Evolutionary conservation across 2,329 filamentous ascomycete genomes (phyloP), one percentile per base, ranked within the genome.

Genomic region (Pseudocercospora macadamiae): DNA sequence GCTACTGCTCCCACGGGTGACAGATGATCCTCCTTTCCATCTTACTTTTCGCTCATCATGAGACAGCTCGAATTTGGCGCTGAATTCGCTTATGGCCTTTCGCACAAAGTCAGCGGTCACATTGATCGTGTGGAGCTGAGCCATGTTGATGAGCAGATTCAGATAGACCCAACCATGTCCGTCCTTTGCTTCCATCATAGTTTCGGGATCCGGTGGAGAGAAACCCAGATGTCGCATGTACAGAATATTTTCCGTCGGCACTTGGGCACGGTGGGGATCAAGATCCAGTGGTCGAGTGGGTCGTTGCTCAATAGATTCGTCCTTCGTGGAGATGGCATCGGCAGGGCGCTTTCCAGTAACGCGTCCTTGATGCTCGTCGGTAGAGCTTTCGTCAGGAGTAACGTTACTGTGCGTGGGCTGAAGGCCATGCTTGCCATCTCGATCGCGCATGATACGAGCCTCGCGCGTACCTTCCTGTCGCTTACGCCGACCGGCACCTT

Each of bases 161-260:
- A 95, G 76, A 66, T 93, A 93, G 0, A 93, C 86, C 90, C 90
- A 95, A 3, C 89, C 89, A 23, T 91, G 86, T 55, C 88, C 86
- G 0, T 86, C 81, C 12, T 82, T 80, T 9, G 86, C 83, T 52
- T 86, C 80, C 1, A 77, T 68, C 16, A 75, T 77, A 14, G 78
- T 76, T 2, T 77, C 75, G 8, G 76, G 76, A 48, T 88, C 80
- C 0, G 86, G 85, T 0, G 86, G 85, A 0, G 84, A 80, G 63
- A 91, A 80, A 9, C 89, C 89, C 10, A 93, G 77, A 72, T 91
- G 89, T 5, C 87, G 85, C 64, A 92, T 89, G 69, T 92, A 93
- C 6, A 89, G 82, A 74, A 95, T 86, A 62, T 95, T 96, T 1
- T 95, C 90, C 0, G 82, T 79, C 0, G 90, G 89, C 4, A 89